Conservation (phyloP, 768 basidiomycete species). For the Psilocybe sp. region DNA sequence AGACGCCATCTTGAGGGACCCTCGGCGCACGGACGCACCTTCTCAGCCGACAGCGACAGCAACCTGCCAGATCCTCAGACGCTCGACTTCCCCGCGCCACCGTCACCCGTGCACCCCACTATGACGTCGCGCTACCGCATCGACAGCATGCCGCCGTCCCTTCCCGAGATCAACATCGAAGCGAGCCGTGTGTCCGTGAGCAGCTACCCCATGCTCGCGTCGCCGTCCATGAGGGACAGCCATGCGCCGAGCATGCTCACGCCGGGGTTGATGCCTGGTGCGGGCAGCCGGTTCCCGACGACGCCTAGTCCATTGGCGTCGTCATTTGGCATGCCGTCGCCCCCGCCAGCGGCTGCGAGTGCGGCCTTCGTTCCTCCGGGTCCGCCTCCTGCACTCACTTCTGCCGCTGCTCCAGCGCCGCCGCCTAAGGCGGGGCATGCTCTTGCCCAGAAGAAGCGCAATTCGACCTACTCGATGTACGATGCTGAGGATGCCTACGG, state of each 20-base stretch:
- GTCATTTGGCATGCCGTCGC: slow-evolving; percentile 25
- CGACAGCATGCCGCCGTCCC: slow-evolving; percentile 47
- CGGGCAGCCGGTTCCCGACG: slow-evolving; percentile 27
- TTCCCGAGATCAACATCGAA: slow-evolving; percentile 51
- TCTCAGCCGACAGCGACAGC: slow-evolving; percentile 12
- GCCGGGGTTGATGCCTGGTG: slow-evolving; percentile 9
- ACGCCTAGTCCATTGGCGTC: slow-evolving; percentile 39
- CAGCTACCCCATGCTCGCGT: slow-evolving; percentile 2
- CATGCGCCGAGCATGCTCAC: slow-evolving; percentile 8
- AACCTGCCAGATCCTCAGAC: slow-evolving; percentile 19
- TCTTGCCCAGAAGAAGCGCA: slow-evolving; percentile 26
- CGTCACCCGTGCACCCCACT: slow-evolving; percentile 30
- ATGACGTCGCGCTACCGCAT: slow-evolving; percentile 37
- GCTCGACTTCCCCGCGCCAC: slow-evolving; percentile 36
- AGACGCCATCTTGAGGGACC: slow-evolving; percentile 8
- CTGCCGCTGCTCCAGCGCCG: slow-evolving; percentile 5
- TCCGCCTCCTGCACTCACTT: slow-evolving; percentile 4
- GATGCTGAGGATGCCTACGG: slow-evolving; percentile 68
- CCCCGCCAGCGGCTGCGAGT: slow-evolving; percentile 3
- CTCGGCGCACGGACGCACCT: background rate
- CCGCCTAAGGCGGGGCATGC: slow-evolving; percentile 1
- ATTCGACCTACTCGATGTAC: slow-evolving; percentile 59
- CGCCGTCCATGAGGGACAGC: slow-evolving; percentile 7
- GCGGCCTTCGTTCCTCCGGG: background rate
- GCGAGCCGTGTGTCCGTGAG: slow-evolving; percentile 36